These are phyloP conservation scores for Cryphonectria japonica DNA, from an alignment of 2,329 filamentous ascomycete genomes.

Conservation along the genomic window DNA sequence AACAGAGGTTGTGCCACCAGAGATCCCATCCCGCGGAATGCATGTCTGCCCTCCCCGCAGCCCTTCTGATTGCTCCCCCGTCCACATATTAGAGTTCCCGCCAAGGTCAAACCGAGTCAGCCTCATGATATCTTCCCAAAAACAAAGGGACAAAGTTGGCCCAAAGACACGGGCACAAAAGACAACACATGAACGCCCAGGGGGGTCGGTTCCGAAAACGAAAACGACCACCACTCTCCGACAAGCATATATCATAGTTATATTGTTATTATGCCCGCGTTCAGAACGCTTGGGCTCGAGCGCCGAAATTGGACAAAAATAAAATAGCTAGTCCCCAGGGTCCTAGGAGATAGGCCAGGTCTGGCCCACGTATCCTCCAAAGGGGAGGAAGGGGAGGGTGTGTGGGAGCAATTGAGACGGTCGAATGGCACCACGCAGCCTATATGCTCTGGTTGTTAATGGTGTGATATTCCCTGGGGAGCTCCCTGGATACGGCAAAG, in stretches of 20 bases:
- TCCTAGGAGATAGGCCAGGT: background rate
- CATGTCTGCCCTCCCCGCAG: background rate
- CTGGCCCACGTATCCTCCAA: background rate
- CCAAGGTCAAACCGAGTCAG: constrained; percentile 2
- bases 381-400: too few relatives aligned
- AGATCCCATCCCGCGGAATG: background rate
- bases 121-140: background rate
- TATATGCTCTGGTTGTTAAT: background rate
- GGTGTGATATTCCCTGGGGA: background rate
- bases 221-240: background rate
- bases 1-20: background rate
- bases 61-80: background rate
- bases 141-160: too few relatives aligned
- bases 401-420: background rate
- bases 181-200: background rate
- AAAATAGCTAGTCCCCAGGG: background rate
- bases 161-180: background rate
- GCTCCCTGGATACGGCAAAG: background rate
- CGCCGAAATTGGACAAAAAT: background rate
- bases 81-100: constrained; percentile 1
- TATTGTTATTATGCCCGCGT: background rate
- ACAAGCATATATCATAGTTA: background rate
- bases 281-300: background rate
- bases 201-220: too few relatives aligned
- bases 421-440: background rate